Conservation (phyloP, 345 rosid genomes). For the Salix exigua region DNA sequence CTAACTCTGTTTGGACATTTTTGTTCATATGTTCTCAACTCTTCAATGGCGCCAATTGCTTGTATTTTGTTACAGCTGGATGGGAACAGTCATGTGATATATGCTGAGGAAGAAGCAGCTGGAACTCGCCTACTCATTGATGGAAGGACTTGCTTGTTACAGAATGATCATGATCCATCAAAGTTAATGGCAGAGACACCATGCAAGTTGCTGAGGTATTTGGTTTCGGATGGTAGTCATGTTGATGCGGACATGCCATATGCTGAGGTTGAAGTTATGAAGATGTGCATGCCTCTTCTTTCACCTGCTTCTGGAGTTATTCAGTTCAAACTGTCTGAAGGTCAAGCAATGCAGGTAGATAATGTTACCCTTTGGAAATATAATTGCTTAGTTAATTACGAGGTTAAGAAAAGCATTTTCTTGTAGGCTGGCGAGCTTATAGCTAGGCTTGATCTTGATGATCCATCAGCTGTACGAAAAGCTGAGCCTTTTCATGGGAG, state of each 20-base stretch:
- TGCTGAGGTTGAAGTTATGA: conserved; percentile 99
- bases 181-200: conserved; percentile 97
- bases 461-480: conserved; percentile 98
- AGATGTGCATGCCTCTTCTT: conserved; percentile 99
- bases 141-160: conserved; percentile 98
- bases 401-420: conserved; percentile 16
- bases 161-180: conserved; percentile 99
- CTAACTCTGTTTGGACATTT: not conserved
- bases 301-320: conserved; percentile 95
- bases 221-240: conserved; percentile 85
- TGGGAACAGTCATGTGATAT: conserved; percentile 98
- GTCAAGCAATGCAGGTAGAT: conserved; percentile 98
- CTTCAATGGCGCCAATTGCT: not conserved
- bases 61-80: conserved; percentile 57
- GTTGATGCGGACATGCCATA: conserved; percentile 90
- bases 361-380: not conserved
- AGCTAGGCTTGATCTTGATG: conserved; percentile 92
- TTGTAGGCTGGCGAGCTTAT: conserved; percentile 96
- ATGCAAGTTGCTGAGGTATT: conserved; percentile 91
- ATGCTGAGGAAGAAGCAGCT: conserved; percentile 99
- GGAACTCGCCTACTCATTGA: conserved; percentile 99
- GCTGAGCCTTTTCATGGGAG: conserved; percentile 93
- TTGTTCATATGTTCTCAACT: not conserved
- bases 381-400: not conserved
- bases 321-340: conserved; percentile 85